These are phyloP conservation scores for Alternaria sp. DNA, from an alignment of 2,329 filamentous ascomycete species.

Conservation along the genomic window DNA sequence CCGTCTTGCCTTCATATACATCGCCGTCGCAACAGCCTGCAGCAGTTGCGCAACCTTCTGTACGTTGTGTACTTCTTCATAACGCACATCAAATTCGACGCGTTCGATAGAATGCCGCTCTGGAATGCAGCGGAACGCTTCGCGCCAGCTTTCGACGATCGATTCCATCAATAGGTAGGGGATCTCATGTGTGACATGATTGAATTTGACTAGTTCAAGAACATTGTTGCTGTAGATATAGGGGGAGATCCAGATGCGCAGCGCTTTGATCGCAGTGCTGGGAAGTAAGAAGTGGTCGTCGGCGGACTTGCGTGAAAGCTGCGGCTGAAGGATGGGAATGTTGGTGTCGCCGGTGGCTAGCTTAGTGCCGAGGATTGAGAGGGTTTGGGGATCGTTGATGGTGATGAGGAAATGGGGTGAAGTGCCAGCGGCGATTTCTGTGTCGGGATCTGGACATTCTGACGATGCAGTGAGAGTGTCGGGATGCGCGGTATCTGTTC, in stretches of 20 bases:
- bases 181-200: too few species aligned
- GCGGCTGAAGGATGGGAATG: neutral
- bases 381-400: neutral
- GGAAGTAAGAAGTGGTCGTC: neutral
- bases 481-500: neutral
- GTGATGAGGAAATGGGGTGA: rapidly evolving
- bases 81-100: neutral
- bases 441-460: neutral
- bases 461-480: neutral
- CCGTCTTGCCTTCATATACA: neutral
- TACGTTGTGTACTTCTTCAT: too few species aligned
- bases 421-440: neutral
- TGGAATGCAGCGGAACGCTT: neutral
- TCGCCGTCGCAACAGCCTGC: too few species aligned
- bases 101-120: neutral
- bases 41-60: too few species aligned
- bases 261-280: neutral
- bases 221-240: too few species aligned
- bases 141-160: neutral
- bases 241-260: neutral
- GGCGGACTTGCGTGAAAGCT: neutral
- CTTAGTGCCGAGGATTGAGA: neutral
- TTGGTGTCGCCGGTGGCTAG: neutral
- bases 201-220: too few species aligned
- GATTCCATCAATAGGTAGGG: too few species aligned